Evolutionary conservation across 495 filamentous ascomycete genomes (phyloP), one percentile per base, ranked within the genome.

Genomic region (Parmelia sp.): DNA sequence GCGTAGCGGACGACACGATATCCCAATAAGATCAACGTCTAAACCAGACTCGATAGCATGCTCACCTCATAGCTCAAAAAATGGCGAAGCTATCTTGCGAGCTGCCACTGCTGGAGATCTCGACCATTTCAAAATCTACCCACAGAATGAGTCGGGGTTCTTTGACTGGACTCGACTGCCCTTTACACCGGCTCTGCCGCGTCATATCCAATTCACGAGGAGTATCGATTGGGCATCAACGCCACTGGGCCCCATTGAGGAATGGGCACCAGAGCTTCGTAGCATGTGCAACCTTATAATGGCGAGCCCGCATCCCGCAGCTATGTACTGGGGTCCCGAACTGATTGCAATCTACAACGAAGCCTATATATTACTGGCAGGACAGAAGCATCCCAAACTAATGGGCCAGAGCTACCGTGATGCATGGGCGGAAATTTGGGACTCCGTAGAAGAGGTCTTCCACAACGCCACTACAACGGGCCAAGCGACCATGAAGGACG

Each of bases 141-240:
- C 55, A 19, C 42, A 65, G 19, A 35, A 29, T 27, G 57, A 60
- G 29, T n/a, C 25, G 39, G 69, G 69, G 8, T 72, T 70, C 64
- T 90, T 89, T 71, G 88, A 90, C 71, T 90, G 87, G 87, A 90
- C 88, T 14, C 77, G 83, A 42, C 74, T 90, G 42, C 82, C 86
- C 23, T 51, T 82, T 36, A 80, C 82, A 9, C 70, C 81, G 7
- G 78, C 78, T 55, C 76, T 89, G 25, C 83, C 84, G 7, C 71
- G 73, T 31, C 88, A 90, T 67, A 84, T 90, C 58, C 80, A 79
- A 53, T 88, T 90, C 67, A 84, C 86, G 25, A 77, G 85, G 19
- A 83, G 79, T 47, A 71, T 85, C 56, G 84, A 89, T 69, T 90
- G 87, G 87, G 80, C 82, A 6, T 71, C 78, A 6, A 90, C 87